phyloP scores from a whole-genome alignment of 805 yeast genomes.

The Pichia exigua region DNA sequence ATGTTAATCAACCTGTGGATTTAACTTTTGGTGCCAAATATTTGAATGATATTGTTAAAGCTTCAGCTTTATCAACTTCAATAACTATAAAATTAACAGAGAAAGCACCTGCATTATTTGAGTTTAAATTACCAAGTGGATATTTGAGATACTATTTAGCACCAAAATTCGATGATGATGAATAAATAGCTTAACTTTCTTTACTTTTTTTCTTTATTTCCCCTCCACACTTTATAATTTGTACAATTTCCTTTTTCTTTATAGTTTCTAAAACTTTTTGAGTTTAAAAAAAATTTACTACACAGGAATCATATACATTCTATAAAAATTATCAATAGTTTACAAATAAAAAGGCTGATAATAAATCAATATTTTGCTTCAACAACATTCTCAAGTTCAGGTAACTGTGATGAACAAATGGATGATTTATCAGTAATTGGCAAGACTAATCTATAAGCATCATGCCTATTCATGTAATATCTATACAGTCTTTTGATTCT shows the following conservation, averaged over 20 bases:
- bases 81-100: conserved; percentile 84
- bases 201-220: neutral
- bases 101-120: conserved; percentile 90
- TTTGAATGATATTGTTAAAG: conserved; percentile 85
- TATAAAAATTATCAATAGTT: neutral
- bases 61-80: conserved; percentile 65
- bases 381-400: conserved; percentile 14
- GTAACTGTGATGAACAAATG: conserved; percentile 36
- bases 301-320: neutral
- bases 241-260: conserved; percentile 1
- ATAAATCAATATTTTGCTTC: conserved; percentile 20
- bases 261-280: neutral
- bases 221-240: neutral
- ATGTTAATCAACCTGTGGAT: conserved; percentile 78
- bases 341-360: neutral
- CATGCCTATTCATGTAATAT: conserved; percentile 87
- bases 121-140: conserved; percentile 86
- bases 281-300: neutral
- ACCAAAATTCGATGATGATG: conserved; percentile 94
- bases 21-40: conserved; percentile 89
- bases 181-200: conserved; percentile 28
- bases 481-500: conserved; percentile 56
- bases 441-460: conserved; percentile 79
- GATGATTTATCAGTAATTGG: conserved; percentile 66
- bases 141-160: conserved; percentile 93